Evolutionary conservation across 345 rosid species (phyloP), one percentile per base, ranked within the genome.

Genomic region (Sisymbrium altissimum): DNA sequence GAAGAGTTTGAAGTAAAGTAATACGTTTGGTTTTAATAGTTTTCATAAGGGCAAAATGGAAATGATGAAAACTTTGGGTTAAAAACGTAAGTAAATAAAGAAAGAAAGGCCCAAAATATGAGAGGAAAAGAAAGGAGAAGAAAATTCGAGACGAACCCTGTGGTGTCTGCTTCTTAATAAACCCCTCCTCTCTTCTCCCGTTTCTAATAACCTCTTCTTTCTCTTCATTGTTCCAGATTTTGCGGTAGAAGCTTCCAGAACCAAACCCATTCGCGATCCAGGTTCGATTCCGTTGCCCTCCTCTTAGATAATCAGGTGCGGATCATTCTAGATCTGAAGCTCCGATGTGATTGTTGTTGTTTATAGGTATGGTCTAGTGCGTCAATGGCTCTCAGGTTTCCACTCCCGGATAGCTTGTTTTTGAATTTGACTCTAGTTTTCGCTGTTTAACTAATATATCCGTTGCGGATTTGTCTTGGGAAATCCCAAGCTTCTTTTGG

Each of bases 121-220:
- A 23, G 9, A 44, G n/a, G n/a, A 44, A n/a, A 2, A 44, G 0
- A 44, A 45, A 45, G 11, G 44, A 58, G 9, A 57, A 4, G 60
- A 77, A 74, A 78, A 45, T 70, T 72, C 73, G 44, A 78, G 77
- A 60, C 66, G 56, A 69, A 66, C 77, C 75, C 70, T 60, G 48
- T 7, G 67, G 69, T 12, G 53, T 36, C 39, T 29, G 55, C 32
- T 45, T 44, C 46, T 64, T 18, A 39, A 66, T 81, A 27, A 56
- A 73, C 61, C 48, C 43, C 58, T 40, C 4, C 2, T 27, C 14
- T 35, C 15, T 30, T 19, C n/a, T n/a, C n/a, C n/a, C n/a, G n/a
- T n/a, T n/a, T n/a, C n/a, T n/a, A n/a, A n/a, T n/a, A 56, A 73
- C 61, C 48, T 38, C 58, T 40, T 35, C 15, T 30, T 19, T 7